Percentiles rank a stretch among this genome's conserved stretches.
These are phyloP conservation scores for Coemansia sp. DNA, from an alignment of 192 early-diverging fungal species.

Conservation along the genomic window DNA sequence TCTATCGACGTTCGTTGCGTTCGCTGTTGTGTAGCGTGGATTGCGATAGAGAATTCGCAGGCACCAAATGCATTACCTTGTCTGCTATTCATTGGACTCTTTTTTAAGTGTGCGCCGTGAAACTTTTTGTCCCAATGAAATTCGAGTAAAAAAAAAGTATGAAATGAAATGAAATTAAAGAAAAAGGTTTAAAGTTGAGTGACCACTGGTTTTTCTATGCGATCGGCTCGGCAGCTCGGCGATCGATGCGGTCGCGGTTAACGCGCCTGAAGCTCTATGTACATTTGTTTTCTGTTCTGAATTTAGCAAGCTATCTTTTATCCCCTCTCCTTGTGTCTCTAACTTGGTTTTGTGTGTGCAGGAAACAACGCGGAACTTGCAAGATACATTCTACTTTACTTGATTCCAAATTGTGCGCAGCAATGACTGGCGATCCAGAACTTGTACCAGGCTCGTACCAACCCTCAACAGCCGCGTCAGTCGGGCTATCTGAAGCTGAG, in stretches of 20 bases:
- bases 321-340: neutral
- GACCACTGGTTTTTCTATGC: too few relatives aligned
- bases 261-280: neutral
- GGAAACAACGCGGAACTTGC: neutral
- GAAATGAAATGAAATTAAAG: neutral
- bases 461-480: neutral
- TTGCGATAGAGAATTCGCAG: neutral
- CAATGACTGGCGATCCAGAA: slow-evolving; percentile 6
- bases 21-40: neutral
- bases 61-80: slow-evolving; percentile 26
- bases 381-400: neutral
- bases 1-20: neutral
- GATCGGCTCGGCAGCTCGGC: neutral
- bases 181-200: neutral
- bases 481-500: slow-evolving; percentile 23
- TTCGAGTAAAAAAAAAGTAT: too few relatives aligned
- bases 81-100: slow-evolving; percentile 40
- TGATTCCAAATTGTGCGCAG: neutral
- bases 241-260: neutral
- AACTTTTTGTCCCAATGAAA: neutral
- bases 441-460: neutral
- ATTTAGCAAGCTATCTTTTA: neutral
- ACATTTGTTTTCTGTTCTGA: neutral
- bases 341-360: neutral
- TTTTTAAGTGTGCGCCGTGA: neutral